Conservation (phyloP, 768 basidiomycete species). For the Lentinula aciculospora region DNA sequence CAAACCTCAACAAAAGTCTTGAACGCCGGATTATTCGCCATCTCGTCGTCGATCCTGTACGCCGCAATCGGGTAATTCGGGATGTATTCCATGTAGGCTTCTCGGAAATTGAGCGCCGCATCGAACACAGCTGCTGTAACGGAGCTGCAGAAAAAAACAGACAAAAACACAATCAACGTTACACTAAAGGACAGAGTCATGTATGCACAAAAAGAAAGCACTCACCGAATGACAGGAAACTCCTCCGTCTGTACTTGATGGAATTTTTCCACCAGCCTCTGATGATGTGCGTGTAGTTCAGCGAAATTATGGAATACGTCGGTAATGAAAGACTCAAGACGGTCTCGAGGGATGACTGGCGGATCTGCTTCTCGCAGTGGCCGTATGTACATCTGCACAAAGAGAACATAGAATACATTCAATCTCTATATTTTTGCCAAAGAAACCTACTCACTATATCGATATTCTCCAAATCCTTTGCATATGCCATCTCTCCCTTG, state of each 20-base stretch:
- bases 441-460: conserved; percentile 47
- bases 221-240: conserved; percentile 67
- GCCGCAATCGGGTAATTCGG: conserved; percentile 92
- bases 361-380: conserved; percentile 70
- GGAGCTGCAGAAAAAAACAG: neutral
- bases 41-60: conserved; percentile 83
- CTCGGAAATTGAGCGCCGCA: conserved; percentile 88
- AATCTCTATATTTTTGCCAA: no score
- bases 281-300: conserved; percentile 72
- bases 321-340: conserved; percentile 68
- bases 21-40: conserved; percentile 76
- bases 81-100: conserved; percentile 90
- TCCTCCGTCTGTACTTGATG: conserved; percentile 87
- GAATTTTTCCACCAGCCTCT: conserved; percentile 70
- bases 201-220: no score
- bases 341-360: conserved; percentile 69
- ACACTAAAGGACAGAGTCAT: no score
- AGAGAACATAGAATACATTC: neutral
- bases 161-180: neutral
- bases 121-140: conserved; percentile 84
- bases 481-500: conserved; percentile 94
- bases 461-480: conserved; percentile 86
- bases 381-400: conserved; percentile 68
- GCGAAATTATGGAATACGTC: conserved; percentile 89
- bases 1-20: conserved; percentile 76